These are phyloP conservation scores for Rhodotorula sphaerocarpa DNA, from an alignment of 768 basidiomycete genomes.

Conservation along the genomic window DNA sequence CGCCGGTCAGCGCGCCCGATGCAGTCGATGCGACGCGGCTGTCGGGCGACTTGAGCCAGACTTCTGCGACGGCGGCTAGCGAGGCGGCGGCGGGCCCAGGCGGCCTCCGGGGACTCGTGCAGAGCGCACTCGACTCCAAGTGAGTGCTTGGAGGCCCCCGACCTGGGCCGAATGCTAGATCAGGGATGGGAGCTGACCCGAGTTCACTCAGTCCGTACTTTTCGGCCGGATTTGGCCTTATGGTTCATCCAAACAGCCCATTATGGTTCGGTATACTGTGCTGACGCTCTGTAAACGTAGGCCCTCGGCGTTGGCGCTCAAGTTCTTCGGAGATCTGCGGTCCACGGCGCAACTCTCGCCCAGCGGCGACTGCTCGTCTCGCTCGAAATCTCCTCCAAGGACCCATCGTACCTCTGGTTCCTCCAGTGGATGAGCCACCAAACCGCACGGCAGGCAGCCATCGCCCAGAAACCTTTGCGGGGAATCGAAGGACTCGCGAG, in stretches of 20 bases:
- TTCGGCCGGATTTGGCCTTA: conserved; percentile 93
- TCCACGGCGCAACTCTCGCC: conserved; percentile 63
- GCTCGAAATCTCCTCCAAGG: conserved; percentile 91
- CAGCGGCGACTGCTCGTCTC: conserved; percentile 86
- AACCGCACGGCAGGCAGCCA: conserved; percentile 44
- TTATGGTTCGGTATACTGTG: no score
- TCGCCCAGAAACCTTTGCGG: conserved; percentile 29
- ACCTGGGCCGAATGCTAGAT: no score
- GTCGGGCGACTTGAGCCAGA: not conserved
- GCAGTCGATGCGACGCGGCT: not conserved
- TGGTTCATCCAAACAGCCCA: conserved; percentile 52
- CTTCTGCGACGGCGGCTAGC: not conserved
- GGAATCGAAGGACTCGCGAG: conserved; percentile 36
- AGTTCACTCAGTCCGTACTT: conserved; percentile 70
- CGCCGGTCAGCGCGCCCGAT: not conserved
- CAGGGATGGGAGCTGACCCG: no score
- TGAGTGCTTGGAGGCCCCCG: not conserved
- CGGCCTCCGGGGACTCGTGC: conserved; percentile 20
- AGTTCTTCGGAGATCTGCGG: conserved; percentile 51
- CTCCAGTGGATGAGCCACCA: conserved; percentile 88
- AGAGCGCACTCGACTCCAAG: conserved; percentile 27
- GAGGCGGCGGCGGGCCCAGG: not conserved
- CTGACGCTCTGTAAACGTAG: no score
- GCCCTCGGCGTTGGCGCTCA: conserved; percentile 82
- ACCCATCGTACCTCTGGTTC: conserved; percentile 92